These are phyloP conservation scores for Tripterygium wilfordii DNA, from an alignment of 177 flowering plant genomes.

Conservation along the genomic window DNA sequence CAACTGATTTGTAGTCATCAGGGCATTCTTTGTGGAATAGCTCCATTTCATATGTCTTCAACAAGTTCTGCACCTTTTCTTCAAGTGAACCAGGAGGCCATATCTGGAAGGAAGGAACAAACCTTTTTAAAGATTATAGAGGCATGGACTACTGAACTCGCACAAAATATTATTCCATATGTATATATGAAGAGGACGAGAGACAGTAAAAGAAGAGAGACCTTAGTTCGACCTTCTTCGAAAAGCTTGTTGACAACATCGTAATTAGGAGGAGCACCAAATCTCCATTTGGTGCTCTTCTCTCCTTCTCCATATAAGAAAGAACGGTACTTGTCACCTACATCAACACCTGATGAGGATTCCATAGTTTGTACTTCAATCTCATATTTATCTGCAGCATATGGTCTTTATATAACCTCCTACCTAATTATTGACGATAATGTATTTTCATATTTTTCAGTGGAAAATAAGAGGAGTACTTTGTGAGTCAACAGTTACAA, in stretches of 20 bases:
- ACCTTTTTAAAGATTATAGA: too few species aligned
- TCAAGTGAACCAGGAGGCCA: conserved; percentile 73
- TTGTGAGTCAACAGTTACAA: too few species aligned
- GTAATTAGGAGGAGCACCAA: conserved; percentile 49
- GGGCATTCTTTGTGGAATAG: conserved; percentile 40
- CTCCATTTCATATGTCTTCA: conserved; percentile 85
- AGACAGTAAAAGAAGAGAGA: too few species aligned
- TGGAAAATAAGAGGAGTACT: too few species aligned
- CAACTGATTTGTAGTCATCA: conserved; percentile 44
- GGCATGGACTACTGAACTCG: too few species aligned
- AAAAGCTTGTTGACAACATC: conserved; percentile 55
- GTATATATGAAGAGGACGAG: background rate
- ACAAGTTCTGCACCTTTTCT: conserved; percentile 65
- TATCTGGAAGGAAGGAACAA: too few species aligned
- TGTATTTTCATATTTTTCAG: too few species aligned
- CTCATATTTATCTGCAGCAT: too few species aligned
- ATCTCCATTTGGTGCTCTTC: conserved; percentile 49
- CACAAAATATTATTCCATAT: too few species aligned
- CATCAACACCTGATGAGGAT: conserved; percentile 6
- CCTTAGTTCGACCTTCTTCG: conserved; percentile 55
- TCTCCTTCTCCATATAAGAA: conserved; percentile 41
- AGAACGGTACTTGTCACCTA: conserved; percentile 35
- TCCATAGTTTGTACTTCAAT: too few species aligned
- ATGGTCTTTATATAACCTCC: too few species aligned
- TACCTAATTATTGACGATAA: too few species aligned